These are phyloP conservation scores for Paraphoma sp. DNA, from an alignment of 2,329 filamentous ascomycete genomes.

Conservation along the genomic window DNA sequence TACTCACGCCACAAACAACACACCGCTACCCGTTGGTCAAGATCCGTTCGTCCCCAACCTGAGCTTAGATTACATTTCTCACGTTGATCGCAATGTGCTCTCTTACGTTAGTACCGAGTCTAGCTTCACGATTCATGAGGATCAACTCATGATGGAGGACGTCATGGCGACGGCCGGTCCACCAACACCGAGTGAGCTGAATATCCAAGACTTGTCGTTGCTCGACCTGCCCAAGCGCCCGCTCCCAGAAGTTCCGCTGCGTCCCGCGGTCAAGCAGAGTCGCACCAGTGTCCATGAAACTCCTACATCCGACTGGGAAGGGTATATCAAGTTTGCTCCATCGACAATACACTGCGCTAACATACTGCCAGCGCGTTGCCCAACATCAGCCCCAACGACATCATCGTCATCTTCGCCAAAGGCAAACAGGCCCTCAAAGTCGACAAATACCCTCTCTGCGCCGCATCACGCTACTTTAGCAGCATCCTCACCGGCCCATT, in stretches of 20 bases:
- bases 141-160: constrained; percentile 4
- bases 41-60: neutral
- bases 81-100: neutral
- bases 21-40: neutral
- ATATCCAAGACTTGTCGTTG: constrained; percentile 20
- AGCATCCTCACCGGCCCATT: constrained; percentile 16
- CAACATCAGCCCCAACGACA: constrained; percentile 14
- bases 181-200: constrained; percentile 15
- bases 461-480: constrained; percentile 21
- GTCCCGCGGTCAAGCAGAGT: neutral
- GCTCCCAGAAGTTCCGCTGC: neutral
- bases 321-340: neutral
- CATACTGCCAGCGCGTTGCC: constrained; percentile 10
- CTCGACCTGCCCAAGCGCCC: constrained; percentile 4
- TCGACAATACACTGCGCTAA: neutral
- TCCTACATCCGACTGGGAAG: constrained; percentile 4
- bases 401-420: constrained; percentile 24
- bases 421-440: constrained; percentile 20
- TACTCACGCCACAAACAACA: neutral
- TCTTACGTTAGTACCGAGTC: neutral
- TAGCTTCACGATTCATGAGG: constrained; percentile 7
- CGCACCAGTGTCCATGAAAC: constrained; percentile 14
- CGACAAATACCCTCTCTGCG: constrained; percentile 21
- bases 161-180: neutral
- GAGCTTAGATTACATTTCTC: neutral